Evolutionary conservation across 345 rosid species (phyloP).

Genomic region (Gynandropsis gynandra): DNA sequence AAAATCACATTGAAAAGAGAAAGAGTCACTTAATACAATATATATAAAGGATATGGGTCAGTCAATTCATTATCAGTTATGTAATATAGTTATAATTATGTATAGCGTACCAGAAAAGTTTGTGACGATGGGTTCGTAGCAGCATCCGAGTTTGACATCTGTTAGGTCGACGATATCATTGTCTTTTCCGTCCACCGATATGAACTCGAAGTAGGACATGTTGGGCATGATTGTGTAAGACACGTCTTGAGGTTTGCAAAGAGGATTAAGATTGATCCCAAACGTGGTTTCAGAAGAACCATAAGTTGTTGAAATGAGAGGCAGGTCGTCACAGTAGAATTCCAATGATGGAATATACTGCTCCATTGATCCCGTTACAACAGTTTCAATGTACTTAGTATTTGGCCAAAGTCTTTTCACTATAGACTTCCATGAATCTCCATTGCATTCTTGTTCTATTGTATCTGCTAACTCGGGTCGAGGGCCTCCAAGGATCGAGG

Average conservation of each 20-base stretch:
- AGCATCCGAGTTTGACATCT: constrained; percentile 62
- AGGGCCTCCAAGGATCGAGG: constrained; percentile 34
- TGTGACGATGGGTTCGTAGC: constrained; percentile 80
- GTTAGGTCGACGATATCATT: constrained; percentile 49
- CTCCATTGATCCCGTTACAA: constrained; percentile 89
- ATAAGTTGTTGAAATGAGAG: constrained; percentile 77
- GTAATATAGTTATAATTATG: too few relatives aligned
- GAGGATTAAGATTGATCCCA: constrained; percentile 70
- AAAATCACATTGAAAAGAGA: too few relatives aligned
- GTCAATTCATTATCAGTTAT: too few relatives aligned
- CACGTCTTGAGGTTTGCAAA: constrained; percentile 65
- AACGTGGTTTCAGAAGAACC: constrained; percentile 87
- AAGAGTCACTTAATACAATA: too few relatives aligned
- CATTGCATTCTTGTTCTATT: constrained; percentile 43
- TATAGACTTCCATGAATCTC: constrained; percentile 75
- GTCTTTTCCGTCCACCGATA: constrained; percentile 43
- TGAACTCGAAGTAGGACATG: constrained; percentile 87
- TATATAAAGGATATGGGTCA: too few relatives aligned
- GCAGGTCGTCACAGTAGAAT: constrained; percentile 67
- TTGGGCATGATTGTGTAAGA: constrained; percentile 79
- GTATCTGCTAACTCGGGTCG: constrained; percentile 44
- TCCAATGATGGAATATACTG: constrained; percentile 71
- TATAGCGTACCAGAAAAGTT: constrained; percentile 59
- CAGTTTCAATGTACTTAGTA: constrained; percentile 70
- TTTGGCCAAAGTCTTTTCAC: constrained; percentile 70